Base-by-base conservation (phyloP, 305 asterid species). In the Solanum chacoense region DNA sequence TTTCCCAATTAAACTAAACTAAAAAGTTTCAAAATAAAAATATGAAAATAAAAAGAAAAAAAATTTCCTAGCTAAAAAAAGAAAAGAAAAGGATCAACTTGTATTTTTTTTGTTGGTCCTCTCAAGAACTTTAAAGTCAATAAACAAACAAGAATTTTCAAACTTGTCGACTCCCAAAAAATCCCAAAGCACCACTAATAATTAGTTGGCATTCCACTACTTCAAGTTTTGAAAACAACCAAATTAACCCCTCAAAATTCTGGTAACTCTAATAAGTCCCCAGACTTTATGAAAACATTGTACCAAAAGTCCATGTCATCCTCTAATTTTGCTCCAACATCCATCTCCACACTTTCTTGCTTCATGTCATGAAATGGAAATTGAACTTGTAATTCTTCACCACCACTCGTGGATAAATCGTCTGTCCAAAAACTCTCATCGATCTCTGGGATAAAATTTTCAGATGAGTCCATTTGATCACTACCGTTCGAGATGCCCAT, bases 221-320 rank as follows among this genome's bases (percentile, higher is more conserved):
- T 55, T 83, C 31, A 83, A 85, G 20, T 81, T 83, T 50, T 14
- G 75, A 20, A 11, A 80, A 87, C 89, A 89, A 11, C 29, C 29
- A 84, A 88, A 85, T 29, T 29, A 69, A n/a, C 87, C 89, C 86
- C 91, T 90, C 93, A 96, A 91, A 96, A 95, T 35, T 93, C 94
- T n/a, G 98, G 96, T 85, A 97, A 94, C 50, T 96, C 98, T 3
- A 94, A 95, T 91, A 96, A 86, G 78, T 93, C 94, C 29, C 92
- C 98, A 65, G 88, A 71, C 36, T 94, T 88, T 67, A 92, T 92
- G 89, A 95, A 96, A 88, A 97, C 91, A 89, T 94, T 90, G 93
- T 91, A 96, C 99, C 99, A 97, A 91, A 96, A 97, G 90, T 94
- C 98, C 96, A 94, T 90, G 84, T 93, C 93, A 59, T 92, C 93